A percentile compares a stretch with the other conserved stretches of the same genome.
Evolutionary conservation across 495 filamentous ascomycete genomes (phyloP).

Genomic region (Aspergillus saccharolyticus): DNA sequence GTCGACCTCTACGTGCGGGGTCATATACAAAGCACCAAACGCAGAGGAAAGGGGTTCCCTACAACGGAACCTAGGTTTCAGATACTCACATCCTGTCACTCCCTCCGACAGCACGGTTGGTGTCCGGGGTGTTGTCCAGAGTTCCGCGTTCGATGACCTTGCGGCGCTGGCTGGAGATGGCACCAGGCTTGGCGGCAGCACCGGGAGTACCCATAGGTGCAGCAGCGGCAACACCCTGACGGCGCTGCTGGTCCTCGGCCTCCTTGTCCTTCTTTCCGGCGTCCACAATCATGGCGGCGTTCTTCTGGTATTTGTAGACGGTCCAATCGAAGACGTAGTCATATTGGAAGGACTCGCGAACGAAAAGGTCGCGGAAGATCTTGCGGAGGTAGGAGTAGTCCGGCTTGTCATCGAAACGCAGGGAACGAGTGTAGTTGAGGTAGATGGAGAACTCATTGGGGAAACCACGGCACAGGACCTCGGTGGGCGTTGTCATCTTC

Average conservation of each 20-base stretch:
- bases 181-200: constrained; percentile 62
- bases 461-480: constrained; percentile 98
- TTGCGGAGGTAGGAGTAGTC: constrained; percentile 99
- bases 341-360: constrained; percentile 99
- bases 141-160: constrained; percentile 71
- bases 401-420: constrained; percentile 99
- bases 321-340: constrained; percentile 99
- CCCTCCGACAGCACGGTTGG: constrained; percentile 81
- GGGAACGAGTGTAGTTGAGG: constrained; percentile 97
- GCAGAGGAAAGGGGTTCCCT: constrained; percentile 78
- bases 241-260: constrained; percentile 66
- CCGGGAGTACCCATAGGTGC: constrained; percentile 54
- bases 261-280: constrained; percentile 71
- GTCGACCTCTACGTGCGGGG: constrained; percentile 69
- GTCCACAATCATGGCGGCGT: constrained; percentile 83
- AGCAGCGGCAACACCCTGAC: constrained; percentile 54
- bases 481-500: constrained; percentile 99
- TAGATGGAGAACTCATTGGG: constrained; percentile 99
- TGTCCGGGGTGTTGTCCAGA: constrained; percentile 76
- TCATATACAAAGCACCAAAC: constrained; percentile 73
- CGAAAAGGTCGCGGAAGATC: constrained; percentile 99
- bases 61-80: constrained; percentile 78
- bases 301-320: constrained; percentile 99
- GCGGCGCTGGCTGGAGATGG: constrained; percentile 74
- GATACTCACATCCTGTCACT: constrained; percentile 99